Base-by-base conservation (phyloP, 192 early-diverging fungal species). In the Linnemannia exigua region DNA sequence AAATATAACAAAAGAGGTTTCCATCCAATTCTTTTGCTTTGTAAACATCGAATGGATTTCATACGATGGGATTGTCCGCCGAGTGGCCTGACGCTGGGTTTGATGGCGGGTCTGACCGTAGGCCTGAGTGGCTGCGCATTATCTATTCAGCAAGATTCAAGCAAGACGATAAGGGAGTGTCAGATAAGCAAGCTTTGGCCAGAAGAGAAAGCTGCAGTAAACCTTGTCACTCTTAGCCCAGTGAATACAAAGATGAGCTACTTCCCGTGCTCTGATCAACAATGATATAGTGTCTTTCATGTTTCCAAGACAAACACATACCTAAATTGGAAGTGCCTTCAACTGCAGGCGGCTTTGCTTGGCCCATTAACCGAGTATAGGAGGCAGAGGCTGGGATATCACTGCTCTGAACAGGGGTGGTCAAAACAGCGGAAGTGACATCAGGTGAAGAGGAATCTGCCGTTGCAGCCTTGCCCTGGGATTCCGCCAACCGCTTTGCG, bases 401-500 rank as follows among this genome's bases (percentile, higher is more conserved):
- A 9, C 35, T 36, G 36, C 69, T 66, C 4, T 33, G 74, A 5
- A 22, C 33, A 75, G 74, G 7, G 9, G 47, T 68, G 11, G 22
- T 37, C 33, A 67, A 51, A 1, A 33, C 41, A 61, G 82, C 36
- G 67, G 5, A 51, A 47, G 31, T 25, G 37, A 16, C 17, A 71
- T 31, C 36, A 6, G 69, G 37, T 31, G 11, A 37, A 9, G 69
- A 41, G 1, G 70, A 44, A 0, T 22, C 12, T 36, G 41, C 58
- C 1, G 72, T 22, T 68, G 70, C 41, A 52, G 25, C 77, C 33
- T 72, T 48, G 50, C 71, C 63, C 14, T 86, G 84, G 11, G 84
- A 58, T 41, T 86, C 69, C 15, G 84, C 84, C 16, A 86, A 69
- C 16, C 84, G 74, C 48, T 54, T 70, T 58, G 84, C 84, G 69